Base-by-base conservation (phyloP, 148 eudicot genomes). In the Cornus kousa region DNA sequence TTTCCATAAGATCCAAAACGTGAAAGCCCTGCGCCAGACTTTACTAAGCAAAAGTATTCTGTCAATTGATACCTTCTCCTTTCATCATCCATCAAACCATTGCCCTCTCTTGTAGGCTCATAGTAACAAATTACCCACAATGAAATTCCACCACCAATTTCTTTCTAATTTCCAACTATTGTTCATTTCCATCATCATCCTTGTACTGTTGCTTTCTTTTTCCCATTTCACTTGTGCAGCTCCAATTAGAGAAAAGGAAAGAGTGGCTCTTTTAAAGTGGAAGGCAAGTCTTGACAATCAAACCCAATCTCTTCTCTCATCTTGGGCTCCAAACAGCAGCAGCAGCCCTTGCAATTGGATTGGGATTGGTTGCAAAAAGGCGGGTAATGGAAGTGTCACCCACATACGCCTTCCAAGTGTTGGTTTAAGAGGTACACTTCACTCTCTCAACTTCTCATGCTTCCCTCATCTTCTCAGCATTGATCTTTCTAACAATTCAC, bases 261-360 rank as follows among this genome's bases (percentile, higher is more conserved):
- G 73, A 35, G 33, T 5, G 4, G 73, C 77, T 50, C 80, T 81
- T 33, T 55, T 81, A 14, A 50, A 9, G 46, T 81, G 80, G 83
- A 81, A 81, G 71, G 32, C 66, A 2, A 71, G 72, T 73, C 72
- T 81, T 39, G 76, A 71, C 13, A 65, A 50, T 19, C 53, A 32
- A n/a, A 81, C 66, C 67, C 64, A 50, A n/a, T 31, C 71, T 3
- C 22, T 64, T 9, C 55, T 81, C 3, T n/a, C 72, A 5, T 81
- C 80, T 1, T 77, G 84, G 80, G 40, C 7, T 8, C 74, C 10
- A 59, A 71, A 64, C 7, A 43, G 8, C 3, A 35, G 37, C 14
- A 32, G 16, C 9, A 73, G 31, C 35, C 78, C 77, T 3, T 82
- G 81, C 74, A n/a, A 31, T 17, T 77, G 84, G 84, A n/a, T 7